Percentiles rank a stretch among this genome's conserved stretches.
phyloP scores from a whole-genome alignment of 1,284 basidiomycete species.

The Marasmius oreades region DNA sequence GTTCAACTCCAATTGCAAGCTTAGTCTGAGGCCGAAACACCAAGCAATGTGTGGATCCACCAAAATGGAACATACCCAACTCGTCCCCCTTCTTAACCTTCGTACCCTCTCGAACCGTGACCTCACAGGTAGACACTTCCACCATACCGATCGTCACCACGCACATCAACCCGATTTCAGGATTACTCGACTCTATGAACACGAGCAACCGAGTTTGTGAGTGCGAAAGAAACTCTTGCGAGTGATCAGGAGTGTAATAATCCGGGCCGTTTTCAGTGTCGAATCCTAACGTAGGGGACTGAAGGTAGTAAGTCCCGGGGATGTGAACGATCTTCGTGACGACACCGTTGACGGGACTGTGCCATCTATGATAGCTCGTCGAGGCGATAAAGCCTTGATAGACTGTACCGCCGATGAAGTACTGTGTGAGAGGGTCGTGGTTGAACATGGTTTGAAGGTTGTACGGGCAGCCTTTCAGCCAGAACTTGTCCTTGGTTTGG shows the following conservation, averaged over 20 bases:
- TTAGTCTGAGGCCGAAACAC: slow-evolving; percentile 22
- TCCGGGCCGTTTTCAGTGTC: slow-evolving; percentile 6
- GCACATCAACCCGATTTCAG: slow-evolving; percentile 44
- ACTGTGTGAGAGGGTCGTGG: not conserved
- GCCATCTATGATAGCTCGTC: slow-evolving; percentile 42
- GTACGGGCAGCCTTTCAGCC: slow-evolving; percentile 31
- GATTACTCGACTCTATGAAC: slow-evolving; percentile 49
- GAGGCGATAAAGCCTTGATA: slow-evolving; percentile 43
- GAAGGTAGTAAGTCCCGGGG: slow-evolving; percentile 38
- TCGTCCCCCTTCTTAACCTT: slow-evolving; percentile 29
- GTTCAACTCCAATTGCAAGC: no score
- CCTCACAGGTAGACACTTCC: slow-evolving; percentile 52
- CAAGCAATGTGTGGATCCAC: slow-evolving; percentile 39
- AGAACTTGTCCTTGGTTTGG: slow-evolving; percentile 27
- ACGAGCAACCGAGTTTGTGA: slow-evolving; percentile 44
- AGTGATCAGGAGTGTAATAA: not conserved
- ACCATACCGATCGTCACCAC: slow-evolving; percentile 54
- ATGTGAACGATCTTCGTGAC: slow-evolving; percentile 33
- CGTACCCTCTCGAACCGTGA: slow-evolving; percentile 25
- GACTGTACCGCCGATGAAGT: slow-evolving; percentile 37
- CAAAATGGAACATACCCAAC: slow-evolving; percentile 46
- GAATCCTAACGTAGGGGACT: slow-evolving; percentile 13
- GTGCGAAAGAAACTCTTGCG: slow-evolving; percentile 23
- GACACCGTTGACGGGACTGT: slow-evolving; percentile 35
- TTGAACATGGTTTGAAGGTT: slow-evolving; percentile 23